Evolutionary conservation across 2,329 filamentous ascomycete species (phyloP), one percentile per base, ranked within the genome.

Genomic region (Xylariaceae sp.): DNA sequence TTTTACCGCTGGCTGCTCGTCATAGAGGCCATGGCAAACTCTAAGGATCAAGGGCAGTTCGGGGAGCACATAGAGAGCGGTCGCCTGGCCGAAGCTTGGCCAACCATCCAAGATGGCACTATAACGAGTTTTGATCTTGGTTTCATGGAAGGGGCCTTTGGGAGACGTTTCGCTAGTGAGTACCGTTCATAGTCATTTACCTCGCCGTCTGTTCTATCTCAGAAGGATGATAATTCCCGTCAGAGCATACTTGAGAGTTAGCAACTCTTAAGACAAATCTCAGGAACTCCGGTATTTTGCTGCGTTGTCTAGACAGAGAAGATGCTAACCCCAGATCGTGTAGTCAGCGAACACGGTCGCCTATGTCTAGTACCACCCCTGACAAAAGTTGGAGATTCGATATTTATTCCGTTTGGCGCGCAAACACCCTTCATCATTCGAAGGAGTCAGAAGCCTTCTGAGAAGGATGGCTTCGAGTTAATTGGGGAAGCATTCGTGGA

Each of bases 401-500:
- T 58, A 10, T 50, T 58, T 19, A 51, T 60, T 32, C 52, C 54
- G 40, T 26, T 57, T 9, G 50, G 59, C 10, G 44, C 56, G 4
- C 59, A 63, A 37, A 56, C 48, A 7, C 59, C 59, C 20, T 58
- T 56, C 10, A 29, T 60, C 12, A 21, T 56, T 20, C 40, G 59
- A 20, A 10, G 46, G 46, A 20, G 10, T 2, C 10, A 40, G 19
- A 44, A 2, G 2, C 7, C 29, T 12, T 20, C 40, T 10, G n/a
- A 40, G 14, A 4, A 20, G 29, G 19, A 10, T 9, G 16, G 47
- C 7, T 52, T 57, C 40, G 50, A 57, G 37, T 42, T 59, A 1
- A 26, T 60, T 16, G 49, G 56, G 14, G 59, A 60, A 50, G 41
- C 49, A 4, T 61, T 45, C 29, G 59, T 58, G 1, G 51, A 60